Conservation (phyloP, 768 basidiomycete species). For the Hemileccinum impolitum region DNA sequence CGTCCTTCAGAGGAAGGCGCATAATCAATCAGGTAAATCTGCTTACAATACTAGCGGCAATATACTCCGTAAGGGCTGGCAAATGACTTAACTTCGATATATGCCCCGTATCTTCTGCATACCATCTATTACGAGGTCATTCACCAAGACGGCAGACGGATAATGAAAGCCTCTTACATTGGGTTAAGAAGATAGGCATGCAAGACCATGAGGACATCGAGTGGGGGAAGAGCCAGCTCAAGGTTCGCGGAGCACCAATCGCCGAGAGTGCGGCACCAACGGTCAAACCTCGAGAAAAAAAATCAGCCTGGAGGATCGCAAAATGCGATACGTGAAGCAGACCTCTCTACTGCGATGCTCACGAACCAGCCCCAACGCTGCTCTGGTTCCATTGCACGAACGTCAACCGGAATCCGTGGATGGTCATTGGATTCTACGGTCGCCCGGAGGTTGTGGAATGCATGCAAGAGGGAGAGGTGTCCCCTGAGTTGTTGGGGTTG, state of each 20-base stretch:
- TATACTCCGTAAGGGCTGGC: constrained; percentile 1
- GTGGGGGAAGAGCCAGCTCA: constrained; percentile 27
- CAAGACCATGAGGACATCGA: constrained; percentile 42
- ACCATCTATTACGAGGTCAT: constrained; percentile 17
- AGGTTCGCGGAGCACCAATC: not conserved
- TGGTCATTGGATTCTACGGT: constrained; percentile 19
- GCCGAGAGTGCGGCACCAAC: constrained; percentile 28
- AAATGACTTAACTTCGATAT: not conserved
- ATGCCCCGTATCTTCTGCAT: constrained; percentile 19
- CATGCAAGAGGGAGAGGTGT: constrained; percentile 29
- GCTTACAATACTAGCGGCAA: constrained; percentile 14
- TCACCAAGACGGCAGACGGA: not conserved
- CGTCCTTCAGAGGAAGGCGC: not conserved
- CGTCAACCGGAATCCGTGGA: constrained; percentile 7
- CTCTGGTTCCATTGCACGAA: constrained; percentile 19
- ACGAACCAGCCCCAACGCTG: constrained; percentile 39
- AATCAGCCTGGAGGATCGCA: not conserved
- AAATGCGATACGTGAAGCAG: not conserved
- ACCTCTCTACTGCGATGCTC: constrained; percentile 37
- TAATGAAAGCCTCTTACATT: constrained; percentile 16
- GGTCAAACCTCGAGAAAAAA: constrained; percentile 27
- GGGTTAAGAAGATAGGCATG: constrained; percentile 40
- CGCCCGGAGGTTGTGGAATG: constrained; percentile 24
- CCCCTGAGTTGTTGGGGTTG: constrained; percentile 25
- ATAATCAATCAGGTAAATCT: not conserved